These are phyloP conservation scores for Lunularia cruciata DNA, from an alignment of 225 moss, liverwort and hornwort species.

Conservation along the genomic window DNA sequence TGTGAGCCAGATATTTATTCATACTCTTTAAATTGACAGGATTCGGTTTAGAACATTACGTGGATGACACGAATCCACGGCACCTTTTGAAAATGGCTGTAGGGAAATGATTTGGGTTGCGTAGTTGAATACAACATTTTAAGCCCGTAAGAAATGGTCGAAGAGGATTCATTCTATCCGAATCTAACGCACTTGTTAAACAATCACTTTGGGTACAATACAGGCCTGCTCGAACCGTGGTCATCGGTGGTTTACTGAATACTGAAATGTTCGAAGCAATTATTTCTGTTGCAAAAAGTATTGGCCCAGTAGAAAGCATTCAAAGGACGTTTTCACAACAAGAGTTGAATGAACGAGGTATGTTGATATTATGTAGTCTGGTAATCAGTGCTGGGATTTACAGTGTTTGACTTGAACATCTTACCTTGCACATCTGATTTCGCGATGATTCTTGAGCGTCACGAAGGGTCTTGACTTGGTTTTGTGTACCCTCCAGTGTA, in stretches of 20 bases:
- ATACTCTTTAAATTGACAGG: no score
- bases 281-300: slow-evolving; percentile 62
- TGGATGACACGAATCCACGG: background rate
- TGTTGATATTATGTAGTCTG: background rate
- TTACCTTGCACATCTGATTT: background rate
- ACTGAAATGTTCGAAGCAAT: slow-evolving; percentile 76
- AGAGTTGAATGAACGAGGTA: slow-evolving; percentile 76
- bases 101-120: no score
- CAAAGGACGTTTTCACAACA: slow-evolving; percentile 58
- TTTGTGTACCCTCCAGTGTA: background rate
- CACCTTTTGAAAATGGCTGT: background rate
- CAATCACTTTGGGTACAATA: slow-evolving; percentile 13
- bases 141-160: no score
- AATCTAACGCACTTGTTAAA: background rate
- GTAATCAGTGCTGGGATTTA: background rate
- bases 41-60: background rate
- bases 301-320: slow-evolving; percentile 70
- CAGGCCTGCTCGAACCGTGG: slow-evolving; percentile 91
- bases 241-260: slow-evolving; percentile 69
- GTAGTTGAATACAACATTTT: no score
- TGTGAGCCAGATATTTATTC: background rate
- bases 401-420: background rate
- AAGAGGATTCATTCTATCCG: background rate
- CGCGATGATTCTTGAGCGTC: background rate
- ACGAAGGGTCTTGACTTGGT: background rate